Evolutionary conservation across 75 land plant species (phyloP), one percentile per base, ranked within the genome.

Genomic region (Pinus albicaulis): DNA sequence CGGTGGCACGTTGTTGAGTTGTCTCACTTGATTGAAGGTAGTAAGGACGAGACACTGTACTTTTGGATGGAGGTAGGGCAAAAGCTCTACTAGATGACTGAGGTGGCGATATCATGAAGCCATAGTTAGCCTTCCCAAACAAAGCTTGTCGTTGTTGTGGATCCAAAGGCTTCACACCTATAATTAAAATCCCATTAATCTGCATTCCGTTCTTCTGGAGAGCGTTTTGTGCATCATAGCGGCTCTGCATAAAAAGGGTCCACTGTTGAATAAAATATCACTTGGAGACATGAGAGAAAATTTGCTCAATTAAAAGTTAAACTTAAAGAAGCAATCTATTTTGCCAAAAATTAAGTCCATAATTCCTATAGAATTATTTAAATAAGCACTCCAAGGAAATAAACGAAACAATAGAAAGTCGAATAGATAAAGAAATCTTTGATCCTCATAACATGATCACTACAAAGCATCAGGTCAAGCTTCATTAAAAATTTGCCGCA

Each of bases 81-180:
- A 84, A 80, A 53, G 57, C 70, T 59, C 82, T 77, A 25, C 75
- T 82, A 16, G 85, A 65, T 56, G 85, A 69, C 59, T 71, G 73
- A 12, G 93, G 87, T 25, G 89, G 88, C 14, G 85, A 34, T n/a
- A 82, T 77, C 91, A 90, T 87, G 71, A 92, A 86, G 61, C 88
- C 87, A 48, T 81, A 79, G 76, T 83, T 86, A 23, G 81, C 23
- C 41, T 76, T 89, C 56, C 92, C 98, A 53, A 79, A 80, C 59
- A 97, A 73, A 56, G 81, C 87, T 71, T 87, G 89, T 14, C 92
- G 89, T 55, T 94, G 92, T 26, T 83, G 75, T 56, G 94, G 92
- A 82, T 97, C 99, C 73, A 92, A 56, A 24, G 86, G 87, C 82
- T 97, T 97, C 76, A 97, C 99, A 56, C 99, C 99, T 7, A 97